Evolutionary conservation across 1,139 yeast genomes (phyloP), one percentile per base, ranked within the genome.

Genomic region (Debaryomyces psychrophilus): DNA sequence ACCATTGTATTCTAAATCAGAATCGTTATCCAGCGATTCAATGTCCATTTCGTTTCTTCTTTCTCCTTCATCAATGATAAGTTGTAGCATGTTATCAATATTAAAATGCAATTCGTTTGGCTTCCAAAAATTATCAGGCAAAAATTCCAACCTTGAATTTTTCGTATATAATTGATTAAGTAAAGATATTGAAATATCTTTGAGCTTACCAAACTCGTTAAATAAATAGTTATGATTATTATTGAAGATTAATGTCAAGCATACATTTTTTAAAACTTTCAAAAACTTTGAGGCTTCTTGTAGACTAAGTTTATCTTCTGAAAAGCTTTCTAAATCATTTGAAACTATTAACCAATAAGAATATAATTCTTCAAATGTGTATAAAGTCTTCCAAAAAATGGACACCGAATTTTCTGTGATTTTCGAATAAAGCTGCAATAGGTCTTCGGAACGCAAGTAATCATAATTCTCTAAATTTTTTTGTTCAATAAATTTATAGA

Each of bases 111-210:
- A 45, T 5, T 57, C 54, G 18, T 55, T 55, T 47, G 74, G 68
- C 15, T 67, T 64, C 96, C 96, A 89, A 57, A 84, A 85, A 12
- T 71, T 70, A 1, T 64, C 59, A 0, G 74, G 73, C 29, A 87
- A 66, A 47, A 86, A 75, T n/a, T 73, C 67, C 44, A 87, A 64
- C 44, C 96, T 73, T 9, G 87, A 72, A 57, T 90, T 90, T 48
- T 90, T 79, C 43, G 81, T 60, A 60, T 89, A 85, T 1, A 90
- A 64, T 58, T 87, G 93, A 46, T 85, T 81, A 46, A 89, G 64
- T 11, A 89, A 73, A 8, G 77, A 67, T 15, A 85, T 62, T 0
- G 87, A 70, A 1, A 70, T 61, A 6, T 60, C 59, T 39, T 73
- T 67, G 28, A 79, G 55, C 5, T 62, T 60, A 2, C 54, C 58